Percentiles rank a stretch among this genome's conserved stretches.
Conservation (phyloP, 2,329 filamentous ascomycete species). For the Massarina eburnea region DNA sequence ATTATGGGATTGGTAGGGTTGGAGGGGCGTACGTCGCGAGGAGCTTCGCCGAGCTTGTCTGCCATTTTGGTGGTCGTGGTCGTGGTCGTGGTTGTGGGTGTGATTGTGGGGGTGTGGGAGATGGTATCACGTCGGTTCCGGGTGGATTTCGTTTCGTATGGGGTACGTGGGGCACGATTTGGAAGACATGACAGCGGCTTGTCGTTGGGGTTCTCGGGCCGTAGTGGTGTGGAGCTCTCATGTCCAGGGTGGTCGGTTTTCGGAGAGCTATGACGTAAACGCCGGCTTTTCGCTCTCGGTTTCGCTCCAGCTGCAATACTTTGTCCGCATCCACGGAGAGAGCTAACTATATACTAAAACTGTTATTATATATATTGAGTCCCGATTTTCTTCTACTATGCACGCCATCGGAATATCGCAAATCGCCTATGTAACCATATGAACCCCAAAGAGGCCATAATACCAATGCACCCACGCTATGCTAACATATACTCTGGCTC, state of each 20-base stretch:
- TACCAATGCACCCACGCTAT: too few relatives aligned
- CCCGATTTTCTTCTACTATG: too few relatives aligned
- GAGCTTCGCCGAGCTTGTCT: conserved; percentile 23
- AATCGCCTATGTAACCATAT: too few relatives aligned
- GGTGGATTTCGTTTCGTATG: too few relatives aligned
- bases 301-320: too few relatives aligned
- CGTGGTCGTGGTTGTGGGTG: background rate
- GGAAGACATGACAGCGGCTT: background rate
- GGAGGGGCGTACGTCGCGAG: conserved; percentile 20
- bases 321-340: too few relatives aligned
- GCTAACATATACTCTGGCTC: too few relatives aligned
- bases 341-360: too few relatives aligned
- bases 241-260: background rate
- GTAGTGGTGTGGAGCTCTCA: background rate
- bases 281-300: background rate
- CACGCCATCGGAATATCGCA: too few relatives aligned
- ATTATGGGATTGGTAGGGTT: background rate
- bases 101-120: background rate
- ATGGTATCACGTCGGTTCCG: too few relatives aligned
- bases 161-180: background rate
- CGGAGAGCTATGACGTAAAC: background rate
- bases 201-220: background rate
- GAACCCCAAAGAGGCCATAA: too few relatives aligned
- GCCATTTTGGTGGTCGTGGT: conserved; percentile 11
- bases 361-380: too few relatives aligned